Base-by-base conservation (phyloP, 2,329 filamentous ascomycete genomes). In the Talaromyces funiculosus region DNA sequence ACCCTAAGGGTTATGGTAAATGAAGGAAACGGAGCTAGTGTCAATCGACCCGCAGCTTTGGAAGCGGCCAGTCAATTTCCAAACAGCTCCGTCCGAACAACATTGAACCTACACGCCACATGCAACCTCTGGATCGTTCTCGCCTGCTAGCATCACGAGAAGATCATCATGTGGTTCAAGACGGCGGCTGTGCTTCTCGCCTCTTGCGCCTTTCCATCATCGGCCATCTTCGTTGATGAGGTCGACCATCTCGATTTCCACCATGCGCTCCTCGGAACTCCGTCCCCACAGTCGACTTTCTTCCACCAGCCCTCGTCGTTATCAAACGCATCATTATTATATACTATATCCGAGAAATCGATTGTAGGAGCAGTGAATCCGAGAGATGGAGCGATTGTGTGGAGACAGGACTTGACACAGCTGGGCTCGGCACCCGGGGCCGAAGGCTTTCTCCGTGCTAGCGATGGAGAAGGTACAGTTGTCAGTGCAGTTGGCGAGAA, bases 221-320 rank as follows among this genome's bases (percentile, higher is more conserved):
- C 77, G 70, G 90, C 92, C 65, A 86, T 97, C 62, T 96, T 92
- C 78, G 82, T 84, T 67, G 94, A 99, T 72, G 93, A 99, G 75
- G 92, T 95, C 67, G 92, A 87, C 78, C 84, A 90, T 68, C 85
- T 95, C 73, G 94, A 99, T 77, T 97, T 92, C 79, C 93, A 97
- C 77, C 87, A 96, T 78, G 86, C 90, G 65, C 86, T 97, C 53
- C 80, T 99, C 69, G 94, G 94, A 70, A 78, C 90, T 38, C 92
- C 94, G 59, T 88, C 89, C 73, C 81, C 85, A 72, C 85, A 90
- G 64, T 90, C 90, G 63, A 97, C 93, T 67, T 95, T 97, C 83
- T 97, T 97, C 84, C 91, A 97, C 78, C 88, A 87, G 67, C 93
- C 94, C 40, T 84, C 89, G 69, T 82, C 85, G 64, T 85, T 87